Base-by-base conservation (phyloP, 768 basidiomycete species). In the Phaeolepiota aurea region DNA sequence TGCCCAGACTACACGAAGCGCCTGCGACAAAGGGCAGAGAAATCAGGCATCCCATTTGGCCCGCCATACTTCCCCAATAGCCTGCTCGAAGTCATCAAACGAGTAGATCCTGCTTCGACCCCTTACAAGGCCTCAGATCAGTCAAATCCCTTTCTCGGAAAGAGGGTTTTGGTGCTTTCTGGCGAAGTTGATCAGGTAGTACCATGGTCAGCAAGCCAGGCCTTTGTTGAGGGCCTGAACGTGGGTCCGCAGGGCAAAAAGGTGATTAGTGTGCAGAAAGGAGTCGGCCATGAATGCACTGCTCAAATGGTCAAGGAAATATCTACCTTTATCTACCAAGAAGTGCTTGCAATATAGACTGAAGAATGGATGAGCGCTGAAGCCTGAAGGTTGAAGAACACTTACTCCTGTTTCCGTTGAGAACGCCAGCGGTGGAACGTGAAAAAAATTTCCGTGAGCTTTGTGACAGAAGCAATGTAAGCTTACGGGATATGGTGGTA, bases 91-190 rank as follows among this genome's bases (percentile, higher is more conserved):
- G 56, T 77, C 32, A 64, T 87, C n/a, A 46, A 58, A 28, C 52
- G 48, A 12, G 47, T 63, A 19, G 75, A 79, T 47, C 75, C 79
- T 1, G 66, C 57, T 2, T 56, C 54, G 2, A 59, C 64, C 25
- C 59, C 74, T 3, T 75, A 68, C 46, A 50, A 59, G 10, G 56
- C 65, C 14, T 45, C 42, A 1, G 68, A 62, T 22, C 44, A 38
- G 1, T 40, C 55, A 5, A 82, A 82, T 47, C 76, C 80, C 1
- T 89, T 85, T 55, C 43, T 68, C 3, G 80, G 77, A 1, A 89
- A 88, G 64, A 76, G 76, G 50, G 68, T 92, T 11, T 67, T 92
- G 3, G 77, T 84, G 2, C 57, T 92, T 3, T 77, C 79, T 1
- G 88, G 87, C 0, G 72, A 49, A 41, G 66, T 61, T 15, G 88